Conservation (phyloP, 2,329 filamentous ascomycete species). For the Cordyceps fumosorosea region DNA sequence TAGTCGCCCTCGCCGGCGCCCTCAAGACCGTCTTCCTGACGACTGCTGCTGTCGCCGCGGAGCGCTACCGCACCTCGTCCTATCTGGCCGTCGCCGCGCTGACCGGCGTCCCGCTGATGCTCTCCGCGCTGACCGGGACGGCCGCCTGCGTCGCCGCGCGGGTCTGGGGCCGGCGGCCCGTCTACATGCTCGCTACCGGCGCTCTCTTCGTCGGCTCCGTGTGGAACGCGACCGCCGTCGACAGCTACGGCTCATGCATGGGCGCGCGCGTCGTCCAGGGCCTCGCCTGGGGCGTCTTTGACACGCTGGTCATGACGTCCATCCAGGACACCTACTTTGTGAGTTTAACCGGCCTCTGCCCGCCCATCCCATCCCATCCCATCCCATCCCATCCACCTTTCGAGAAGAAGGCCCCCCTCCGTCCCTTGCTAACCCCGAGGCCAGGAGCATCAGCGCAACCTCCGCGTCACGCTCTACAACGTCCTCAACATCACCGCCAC, state of each 20-base stretch:
- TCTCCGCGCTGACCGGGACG: conserved; percentile 41
- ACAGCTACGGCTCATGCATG: conserved; percentile 41
- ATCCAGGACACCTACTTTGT: conserved; percentile 54
- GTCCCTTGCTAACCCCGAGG: no score
- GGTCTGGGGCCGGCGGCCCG: conserved; percentile 45
- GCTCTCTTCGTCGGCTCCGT: conserved; percentile 42
- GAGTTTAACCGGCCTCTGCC: conserved; percentile 24
- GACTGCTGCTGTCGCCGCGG: conserved; percentile 39
- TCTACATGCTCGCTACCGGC: conserved; percentile 42
- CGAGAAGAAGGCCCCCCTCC: no score
- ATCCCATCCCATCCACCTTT: no score
- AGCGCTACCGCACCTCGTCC: conserved; percentile 35
- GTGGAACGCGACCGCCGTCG: conserved; percentile 41
- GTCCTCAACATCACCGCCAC: conserved; percentile 38
- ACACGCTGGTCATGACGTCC: conserved; percentile 44
- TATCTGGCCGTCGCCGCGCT: conserved; percentile 40
- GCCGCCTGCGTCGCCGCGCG: conserved; percentile 36
- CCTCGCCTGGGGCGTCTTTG: conserved; percentile 53
- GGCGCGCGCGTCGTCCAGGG: conserved; percentile 48
- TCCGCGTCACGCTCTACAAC: conserved; percentile 39
- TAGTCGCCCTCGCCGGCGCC: conserved; percentile 40
- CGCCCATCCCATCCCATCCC: no score
- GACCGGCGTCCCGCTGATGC: conserved; percentile 46
- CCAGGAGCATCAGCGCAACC: conserved; percentile 46
- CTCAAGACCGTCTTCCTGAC: conserved; percentile 49